phyloP scores from a whole-genome alignment of 495 filamentous ascomycete species.

The Podospora didyma region DNA sequence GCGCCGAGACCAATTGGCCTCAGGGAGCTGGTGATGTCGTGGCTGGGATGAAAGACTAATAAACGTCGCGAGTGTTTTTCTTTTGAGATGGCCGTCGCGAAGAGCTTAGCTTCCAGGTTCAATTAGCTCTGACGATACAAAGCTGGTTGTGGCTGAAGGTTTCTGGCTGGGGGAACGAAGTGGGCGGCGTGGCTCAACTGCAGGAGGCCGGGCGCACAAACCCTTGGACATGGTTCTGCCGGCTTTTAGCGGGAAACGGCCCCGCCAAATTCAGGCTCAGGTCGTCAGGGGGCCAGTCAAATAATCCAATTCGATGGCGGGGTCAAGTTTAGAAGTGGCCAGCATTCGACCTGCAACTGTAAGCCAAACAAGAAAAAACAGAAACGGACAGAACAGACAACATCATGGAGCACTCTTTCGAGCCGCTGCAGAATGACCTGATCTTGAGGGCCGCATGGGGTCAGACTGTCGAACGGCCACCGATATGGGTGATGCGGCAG shows the following conservation, averaged over 20 bases:
- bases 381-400: background rate
- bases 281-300: background rate
- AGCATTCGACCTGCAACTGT: background rate
- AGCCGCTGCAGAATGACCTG: constrained; percentile 83
- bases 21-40: too few species aligned
- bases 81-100: too few species aligned
- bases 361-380: constrained; percentile 1
- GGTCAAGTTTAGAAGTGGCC: background rate
- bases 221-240: too few species aligned
- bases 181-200: too few species aligned
- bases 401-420: constrained; percentile 49
- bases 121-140: background rate
- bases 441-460: constrained; percentile 84
- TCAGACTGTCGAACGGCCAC: constrained; percentile 82
- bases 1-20: constrained; percentile 1
- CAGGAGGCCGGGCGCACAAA: too few species aligned
- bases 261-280: too few species aligned
- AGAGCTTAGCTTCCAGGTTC: background rate
- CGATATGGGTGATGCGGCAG: constrained; percentile 99
- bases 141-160: background rate
- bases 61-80: too few species aligned
- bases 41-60: too few species aligned
- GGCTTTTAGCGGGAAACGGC: too few species aligned
- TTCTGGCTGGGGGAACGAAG: too few species aligned
- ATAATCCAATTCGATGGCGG: background rate